Conservation (phyloP, 768 basidiomycete species). For the Astraeus odoratus region DNA sequence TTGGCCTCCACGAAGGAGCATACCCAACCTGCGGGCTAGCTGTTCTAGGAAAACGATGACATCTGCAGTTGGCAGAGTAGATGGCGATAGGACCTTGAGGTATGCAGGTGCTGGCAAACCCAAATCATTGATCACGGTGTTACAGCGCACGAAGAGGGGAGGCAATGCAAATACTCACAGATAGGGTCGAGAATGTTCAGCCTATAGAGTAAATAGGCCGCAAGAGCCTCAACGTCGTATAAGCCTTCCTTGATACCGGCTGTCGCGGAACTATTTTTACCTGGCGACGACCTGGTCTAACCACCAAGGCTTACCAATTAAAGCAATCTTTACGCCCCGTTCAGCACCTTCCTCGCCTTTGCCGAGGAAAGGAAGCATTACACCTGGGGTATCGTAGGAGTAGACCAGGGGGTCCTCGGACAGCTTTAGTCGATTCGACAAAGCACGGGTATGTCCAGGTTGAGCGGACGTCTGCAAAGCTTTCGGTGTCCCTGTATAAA, state of each 20-base stretch:
- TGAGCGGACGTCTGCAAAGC: slow-evolving; percentile 84
- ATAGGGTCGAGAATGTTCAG: slow-evolving; percentile 72
- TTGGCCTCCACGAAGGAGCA: slow-evolving; percentile 71
- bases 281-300: background rate
- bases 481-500: slow-evolving; percentile 63
- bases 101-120: slow-evolving; percentile 60
- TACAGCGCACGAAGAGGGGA: slow-evolving; percentile 4
- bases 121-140: background rate
- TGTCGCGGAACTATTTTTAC: slow-evolving; percentile 25
- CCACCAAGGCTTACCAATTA: slow-evolving; percentile 67
- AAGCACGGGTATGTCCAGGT: slow-evolving; percentile 83
- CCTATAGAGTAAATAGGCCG: slow-evolving; percentile 80
- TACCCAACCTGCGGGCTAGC: slow-evolving; percentile 72
- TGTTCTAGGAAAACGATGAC: slow-evolving; percentile 58
- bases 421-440: slow-evolving; percentile 86
- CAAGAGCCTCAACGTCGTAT: slow-evolving; percentile 79
- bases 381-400: slow-evolving; percentile 92
- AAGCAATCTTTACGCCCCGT: slow-evolving; percentile 84
- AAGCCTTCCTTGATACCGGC: slow-evolving; percentile 93
- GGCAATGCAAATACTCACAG: slow-evolving; percentile 37
- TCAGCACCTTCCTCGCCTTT: slow-evolving; percentile 81
- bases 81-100: slow-evolving; percentile 50
- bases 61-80: slow-evolving; percentile 51
- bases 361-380: slow-evolving; percentile 95
- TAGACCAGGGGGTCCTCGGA: slow-evolving; percentile 78